These are phyloP conservation scores for Metschnikowia matae DNA, from an alignment of 805 yeast species.

Conservation along the genomic window DNA sequence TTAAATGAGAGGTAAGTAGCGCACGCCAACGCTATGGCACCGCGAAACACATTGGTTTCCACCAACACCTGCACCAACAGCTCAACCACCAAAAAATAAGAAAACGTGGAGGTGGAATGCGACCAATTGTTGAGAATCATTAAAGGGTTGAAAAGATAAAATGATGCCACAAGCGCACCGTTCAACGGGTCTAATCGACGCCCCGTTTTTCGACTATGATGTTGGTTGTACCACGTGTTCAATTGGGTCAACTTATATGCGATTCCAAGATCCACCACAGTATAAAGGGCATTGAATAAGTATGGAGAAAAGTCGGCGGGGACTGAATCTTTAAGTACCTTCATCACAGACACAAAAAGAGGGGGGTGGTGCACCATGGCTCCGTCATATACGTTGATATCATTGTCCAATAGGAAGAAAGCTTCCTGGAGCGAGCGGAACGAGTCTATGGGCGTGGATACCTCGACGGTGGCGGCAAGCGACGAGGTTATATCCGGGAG, in stretches of 20 bases:
- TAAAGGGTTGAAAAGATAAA: conserved; percentile 79
- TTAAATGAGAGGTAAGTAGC: conserved; percentile 63
- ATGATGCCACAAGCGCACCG: conserved; percentile 51
- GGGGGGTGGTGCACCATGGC: conserved; percentile 89
- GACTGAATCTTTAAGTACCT: conserved; percentile 26
- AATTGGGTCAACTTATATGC: conserved; percentile 51
- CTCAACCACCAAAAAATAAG: conserved; percentile 54
- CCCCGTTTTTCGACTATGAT: conserved; percentile 18
- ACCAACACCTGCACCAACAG: conserved; percentile 43
- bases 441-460: conserved; percentile 69
- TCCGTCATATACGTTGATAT: conserved; percentile 70
- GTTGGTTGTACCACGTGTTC: conserved; percentile 37
- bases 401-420: conserved; percentile 37
- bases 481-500: conserved; percentile 27
- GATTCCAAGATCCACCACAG: conserved; percentile 55
- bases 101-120: conserved; percentile 60
- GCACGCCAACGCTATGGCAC: conserved; percentile 53
- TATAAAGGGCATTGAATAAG: conserved; percentile 44
- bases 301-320: conserved; percentile 17
- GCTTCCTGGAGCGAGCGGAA: conserved; percentile 46
- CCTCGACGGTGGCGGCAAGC: conserved; percentile 37
- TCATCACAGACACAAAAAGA: conserved; percentile 49
- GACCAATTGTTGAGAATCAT: conserved; percentile 64
- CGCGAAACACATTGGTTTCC: conserved; percentile 32
- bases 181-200: conserved; percentile 20